Conservation (phyloP, 164 flowering plant species). For the Aristolochia contorta region DNA sequence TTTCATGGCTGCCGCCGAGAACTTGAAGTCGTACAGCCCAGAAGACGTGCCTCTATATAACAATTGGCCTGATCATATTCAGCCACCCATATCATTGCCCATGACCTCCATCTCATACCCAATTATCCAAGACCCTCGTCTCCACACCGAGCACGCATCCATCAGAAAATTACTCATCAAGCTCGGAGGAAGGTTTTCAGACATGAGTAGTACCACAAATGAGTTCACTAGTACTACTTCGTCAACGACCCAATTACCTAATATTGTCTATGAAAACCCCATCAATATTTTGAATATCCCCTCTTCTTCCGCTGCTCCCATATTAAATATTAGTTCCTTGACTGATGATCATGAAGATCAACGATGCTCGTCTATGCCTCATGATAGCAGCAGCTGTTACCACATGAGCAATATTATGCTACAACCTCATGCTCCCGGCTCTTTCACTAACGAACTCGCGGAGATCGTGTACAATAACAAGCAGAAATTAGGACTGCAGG, state of each 20-base stretch:
- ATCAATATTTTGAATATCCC: no score
- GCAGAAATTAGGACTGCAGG: slow-evolving; percentile 16
- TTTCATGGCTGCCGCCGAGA: slow-evolving; percentile 10
- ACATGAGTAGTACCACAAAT: slow-evolving; percentile 9
- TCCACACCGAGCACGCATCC: slow-evolving; percentile 28
- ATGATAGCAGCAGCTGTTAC: slow-evolving; percentile 9
- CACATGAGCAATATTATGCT: slow-evolving; percentile 10
- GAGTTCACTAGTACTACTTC: slow-evolving; percentile 1
- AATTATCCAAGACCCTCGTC: slow-evolving; percentile 10
- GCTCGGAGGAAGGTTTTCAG: slow-evolving; percentile 48
- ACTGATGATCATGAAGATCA: no score
- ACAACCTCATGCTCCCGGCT: slow-evolving; percentile 19
- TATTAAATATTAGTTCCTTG: no score
- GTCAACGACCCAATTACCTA: slow-evolving; percentile 10
- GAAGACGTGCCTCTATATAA: background rate
- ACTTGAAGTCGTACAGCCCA: no score
- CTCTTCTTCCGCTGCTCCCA: no score
- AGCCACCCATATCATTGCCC: slow-evolving; percentile 11
- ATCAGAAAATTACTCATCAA: slow-evolving; percentile 41
- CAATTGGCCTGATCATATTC: slow-evolving; percentile 32
- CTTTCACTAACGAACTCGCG: slow-evolving; percentile 15
- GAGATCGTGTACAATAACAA: slow-evolving; percentile 17
- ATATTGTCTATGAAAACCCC: slow-evolving; percentile 11
- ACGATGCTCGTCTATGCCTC: slow-evolving; percentile 12
- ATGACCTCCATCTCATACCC: slow-evolving; percentile 8